Base-by-base conservation (phyloP, 139 green algal genomes). In the Tetraselmis striata region DNA sequence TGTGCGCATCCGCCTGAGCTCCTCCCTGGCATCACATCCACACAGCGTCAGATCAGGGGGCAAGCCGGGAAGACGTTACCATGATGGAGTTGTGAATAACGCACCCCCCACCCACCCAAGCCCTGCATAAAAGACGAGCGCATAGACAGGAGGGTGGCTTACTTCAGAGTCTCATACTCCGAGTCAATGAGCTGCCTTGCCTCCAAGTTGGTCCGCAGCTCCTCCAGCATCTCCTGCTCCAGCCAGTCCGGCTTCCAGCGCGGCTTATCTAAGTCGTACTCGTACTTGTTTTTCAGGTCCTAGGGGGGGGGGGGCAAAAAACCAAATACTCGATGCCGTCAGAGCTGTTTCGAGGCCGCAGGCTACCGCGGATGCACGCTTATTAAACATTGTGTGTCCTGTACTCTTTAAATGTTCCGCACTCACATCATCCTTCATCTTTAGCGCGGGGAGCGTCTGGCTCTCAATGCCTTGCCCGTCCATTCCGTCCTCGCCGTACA, bases 401-500 rank as follows among this genome's bases (percentile, higher is more conserved):
- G n/a, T n/a, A n/a, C n/a, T n/a, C n/a, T n/a, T n/a, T n/a, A n/a
- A n/a, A n/a, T n/a, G n/a, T n/a, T 67, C 45, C 45, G 5, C 45
- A 5, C 45, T 18, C 18, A 67, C 45, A 5, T 67, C 18, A 25
- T 67, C 45, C 45, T 67, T 67, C 81, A 91, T 87, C 29, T 90
- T 87, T 81, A 98, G 85, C 82, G 93, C 86, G 29, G 97, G 92
- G 29, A 99, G 83, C 77, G 86, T 90, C 90, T 99, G 96, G 1
- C 84, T 83, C 91, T 99, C 97, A 58, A 99, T 95, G 75, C 87
- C 88, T 11, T 92, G 91, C 25, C 91, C 97, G 59, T 99, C 97
- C 96, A 99, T 99, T 83, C 97, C 97, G 79, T 99, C 97, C 88
- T 99, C 97, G 32, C 97, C 97, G 84, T 99, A 99, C 84, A 99